Evolutionary conservation across 306 rosid genomes (phyloP).

Genomic region (Cicer judaicum): DNA sequence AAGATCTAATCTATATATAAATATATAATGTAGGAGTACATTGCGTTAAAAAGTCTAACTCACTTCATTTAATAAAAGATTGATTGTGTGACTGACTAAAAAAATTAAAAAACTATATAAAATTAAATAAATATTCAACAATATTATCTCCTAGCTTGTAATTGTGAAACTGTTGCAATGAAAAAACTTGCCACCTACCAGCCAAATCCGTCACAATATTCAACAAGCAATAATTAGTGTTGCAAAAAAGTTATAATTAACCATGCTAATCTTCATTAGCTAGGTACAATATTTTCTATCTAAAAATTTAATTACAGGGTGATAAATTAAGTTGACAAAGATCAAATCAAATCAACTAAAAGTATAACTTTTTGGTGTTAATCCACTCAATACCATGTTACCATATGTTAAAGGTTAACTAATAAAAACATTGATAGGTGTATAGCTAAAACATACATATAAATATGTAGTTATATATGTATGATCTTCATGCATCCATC

Average conservation of each 20-base stretch:
- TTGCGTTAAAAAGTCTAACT: neutral
- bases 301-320: neutral
- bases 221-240: slow-evolving; percentile 27
- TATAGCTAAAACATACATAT: no score
- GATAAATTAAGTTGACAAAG: slow-evolving; percentile 17
- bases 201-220: slow-evolving; percentile 33
- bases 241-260: slow-evolving; percentile 27
- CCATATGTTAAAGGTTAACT: no score
- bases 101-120: no score
- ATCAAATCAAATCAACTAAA: slow-evolving; percentile 31
- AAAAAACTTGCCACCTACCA: slow-evolving; percentile 39
- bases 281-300: slow-evolving; percentile 5
- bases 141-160: slow-evolving; percentile 6
- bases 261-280: slow-evolving; percentile 22
- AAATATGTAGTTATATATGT: neutral
- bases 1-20: neutral
- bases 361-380: slow-evolving; percentile 4
- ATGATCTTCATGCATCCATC: neutral
- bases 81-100: no score
- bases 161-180: slow-evolving; percentile 18
- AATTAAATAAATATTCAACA: neutral
- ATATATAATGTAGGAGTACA: slow-evolving; percentile 38
- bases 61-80: neutral
- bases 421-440: no score
- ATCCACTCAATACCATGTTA: neutral